Percentiles rank a stretch among this genome's conserved stretches.
Evolutionary conservation across 495 filamentous ascomycete species (phyloP).

Genomic region (Daldinia grandis): DNA sequence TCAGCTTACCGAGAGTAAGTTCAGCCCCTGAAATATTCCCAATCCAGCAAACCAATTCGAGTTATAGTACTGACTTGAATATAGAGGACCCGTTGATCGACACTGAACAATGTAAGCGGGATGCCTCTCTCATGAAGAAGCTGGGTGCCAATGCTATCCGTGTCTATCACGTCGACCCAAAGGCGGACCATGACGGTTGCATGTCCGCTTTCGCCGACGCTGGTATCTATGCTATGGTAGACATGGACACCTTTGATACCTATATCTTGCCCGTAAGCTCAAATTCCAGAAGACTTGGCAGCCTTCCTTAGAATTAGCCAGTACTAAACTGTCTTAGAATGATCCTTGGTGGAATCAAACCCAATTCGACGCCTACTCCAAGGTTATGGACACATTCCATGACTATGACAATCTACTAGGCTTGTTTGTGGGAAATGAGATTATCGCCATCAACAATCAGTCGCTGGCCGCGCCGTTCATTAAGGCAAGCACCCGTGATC

Average conservation of each 20-base stretch:
- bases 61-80: slow-evolving; percentile 12
- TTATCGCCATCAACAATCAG: slow-evolving; percentile 67
- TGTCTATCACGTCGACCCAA: slow-evolving; percentile 85
- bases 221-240: slow-evolving; percentile 83
- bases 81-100: slow-evolving; percentile 77
- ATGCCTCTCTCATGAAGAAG: slow-evolving; percentile 79
- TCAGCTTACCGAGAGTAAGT: slow-evolving; percentile 58
- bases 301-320: not conserved
- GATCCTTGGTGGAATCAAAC: slow-evolving; percentile 73
- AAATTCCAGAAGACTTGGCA: slow-evolving; percentile 42
- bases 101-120: slow-evolving; percentile 77
- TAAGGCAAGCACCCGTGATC: slow-evolving; percentile 80
- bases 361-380: slow-evolving; percentile 70
- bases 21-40: not conserved
- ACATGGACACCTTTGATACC: slow-evolving; percentile 84
- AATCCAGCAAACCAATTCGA: not conserved
- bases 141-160: slow-evolving; percentile 86
- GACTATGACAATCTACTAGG: slow-evolving; percentile 81
- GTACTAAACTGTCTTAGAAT: slow-evolving; percentile 47
- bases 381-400: slow-evolving; percentile 81
- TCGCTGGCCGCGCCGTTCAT: slow-evolving; percentile 80
- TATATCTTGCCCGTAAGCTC: slow-evolving; percentile 73
- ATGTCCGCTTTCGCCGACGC: slow-evolving; percentile 73
- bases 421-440: slow-evolving; percentile 89
- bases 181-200: slow-evolving; percentile 73